Evolutionary conservation across 495 filamentous ascomycete genomes (phyloP), one percentile per base, ranked within the genome.

Genomic region (Tuber indicum): DNA sequence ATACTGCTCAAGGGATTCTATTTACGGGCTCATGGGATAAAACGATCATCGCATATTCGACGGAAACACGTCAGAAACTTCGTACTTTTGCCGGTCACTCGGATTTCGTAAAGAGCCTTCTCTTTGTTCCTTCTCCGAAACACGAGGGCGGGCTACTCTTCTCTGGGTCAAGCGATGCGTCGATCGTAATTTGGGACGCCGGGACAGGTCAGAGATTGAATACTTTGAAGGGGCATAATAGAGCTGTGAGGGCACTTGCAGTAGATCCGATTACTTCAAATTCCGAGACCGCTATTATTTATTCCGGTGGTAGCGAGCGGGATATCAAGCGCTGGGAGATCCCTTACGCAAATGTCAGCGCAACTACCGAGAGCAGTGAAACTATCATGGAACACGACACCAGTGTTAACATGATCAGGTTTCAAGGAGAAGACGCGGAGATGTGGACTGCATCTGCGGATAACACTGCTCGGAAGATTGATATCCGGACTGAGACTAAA

Each of bases 21-120:
- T 98, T 94, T 84, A 93, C 92, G 43, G 94, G 94, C 41, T 93
- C 91, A 77, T 99, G 96, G 96, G 94, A 99, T 86, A 97, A 96
- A 84, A 86, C 87, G 39, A 88, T 98, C 66, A 97, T 91, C 90
- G 92, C 92, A 46, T 97, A 92, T 92, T 87, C 91, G 78, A 86
- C 90, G 49, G 80, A 85, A 32, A 90, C 89, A 3, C 86, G 86
- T 41, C 81, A 86, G 19, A 87, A 85, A 0, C 85, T 85, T 17
- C 86, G 84, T 70, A 89, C 87, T 73, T 96, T 92, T 83, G 87
- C 86, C 62, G 96, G 93, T 17, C 96, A 99, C 83, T 87, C 89
- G 0, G 96, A 99, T 83, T 99, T 99, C 82, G 92, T 99, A 74
- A 97, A 95, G 84, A 87, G 91, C 8, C 86, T 98, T 0, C 84